Conservation (phyloP, 1,284 basidiomycete species). For the Agaricales sp. region DNA sequence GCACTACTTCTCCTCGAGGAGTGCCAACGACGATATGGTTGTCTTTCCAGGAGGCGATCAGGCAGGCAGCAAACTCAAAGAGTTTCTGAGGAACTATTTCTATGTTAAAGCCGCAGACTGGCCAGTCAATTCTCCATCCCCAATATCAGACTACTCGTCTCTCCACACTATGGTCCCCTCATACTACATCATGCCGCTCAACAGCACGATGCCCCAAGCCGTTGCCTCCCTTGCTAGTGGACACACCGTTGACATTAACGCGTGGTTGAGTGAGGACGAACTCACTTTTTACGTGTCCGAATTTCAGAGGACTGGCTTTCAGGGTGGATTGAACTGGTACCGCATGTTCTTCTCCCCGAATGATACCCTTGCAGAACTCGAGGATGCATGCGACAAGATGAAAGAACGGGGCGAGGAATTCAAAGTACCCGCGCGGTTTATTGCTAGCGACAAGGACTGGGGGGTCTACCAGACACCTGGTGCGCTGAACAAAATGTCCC, state of each 20-base stretch:
- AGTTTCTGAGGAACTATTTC: constrained; percentile 47
- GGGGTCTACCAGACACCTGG: constrained; percentile 46
- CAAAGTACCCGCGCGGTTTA: constrained; percentile 40
- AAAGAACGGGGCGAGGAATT: constrained; percentile 24
- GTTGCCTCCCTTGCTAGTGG: constrained; percentile 16
- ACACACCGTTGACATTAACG: constrained; percentile 18
- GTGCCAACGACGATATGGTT: constrained; percentile 36
- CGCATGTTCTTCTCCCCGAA: constrained; percentile 23
- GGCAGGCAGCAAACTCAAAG: constrained; percentile 23
- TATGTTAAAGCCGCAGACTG: constrained; percentile 52
- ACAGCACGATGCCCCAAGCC: constrained; percentile 41
- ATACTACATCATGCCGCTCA: constrained; percentile 54
- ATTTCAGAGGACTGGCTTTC: constrained; percentile 46
- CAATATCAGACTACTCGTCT: constrained; percentile 21
- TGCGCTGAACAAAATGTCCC: constrained; percentile 31
- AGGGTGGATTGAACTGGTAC: constrained; percentile 51
- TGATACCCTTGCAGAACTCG: constrained; percentile 11
- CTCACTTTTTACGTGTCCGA: constrained; percentile 37
- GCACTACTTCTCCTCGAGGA: constrained; percentile 34
- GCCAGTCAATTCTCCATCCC: constrained; percentile 28
- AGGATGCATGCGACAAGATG: constrained; percentile 9
- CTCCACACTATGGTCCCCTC: constrained; percentile 35
- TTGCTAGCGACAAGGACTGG: constrained; percentile 48
- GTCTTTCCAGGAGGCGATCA: constrained; percentile 17
- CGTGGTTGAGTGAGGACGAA: constrained; percentile 41